Evolutionary conservation across 1,284 basidiomycete species (phyloP).

Genomic region (Sanghuangporus weigelae): DNA sequence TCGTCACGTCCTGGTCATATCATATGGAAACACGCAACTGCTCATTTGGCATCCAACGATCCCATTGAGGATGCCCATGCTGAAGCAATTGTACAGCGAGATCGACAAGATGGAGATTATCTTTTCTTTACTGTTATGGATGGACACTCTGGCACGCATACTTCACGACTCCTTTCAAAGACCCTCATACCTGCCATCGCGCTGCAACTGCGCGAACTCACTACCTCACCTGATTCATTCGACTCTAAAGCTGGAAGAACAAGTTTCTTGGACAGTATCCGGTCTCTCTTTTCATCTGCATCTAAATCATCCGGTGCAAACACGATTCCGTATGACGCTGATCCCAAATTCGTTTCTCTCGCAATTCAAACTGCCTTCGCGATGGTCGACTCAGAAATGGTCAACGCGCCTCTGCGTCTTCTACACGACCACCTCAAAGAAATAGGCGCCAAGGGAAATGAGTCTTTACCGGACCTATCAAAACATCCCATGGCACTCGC

Average conservation of each 20-base stretch:
- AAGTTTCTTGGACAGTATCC: conserved; percentile 36
- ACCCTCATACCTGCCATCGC: conserved; percentile 85
- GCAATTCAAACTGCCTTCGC: conserved; percentile 79
- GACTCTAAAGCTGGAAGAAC: conserved; percentile 22
- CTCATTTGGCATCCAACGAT: conserved; percentile 78
- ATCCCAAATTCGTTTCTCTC: conserved; percentile 57
- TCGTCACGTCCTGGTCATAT: conserved; percentile 46
- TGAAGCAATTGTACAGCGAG: conserved; percentile 63
- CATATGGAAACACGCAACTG: conserved; percentile 72
- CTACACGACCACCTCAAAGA: conserved; percentile 55
- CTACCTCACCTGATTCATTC: conserved; percentile 30
- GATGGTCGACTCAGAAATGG: conserved; percentile 73
- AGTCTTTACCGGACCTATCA: conserved; percentile 57
- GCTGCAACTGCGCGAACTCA: conserved; percentile 63
- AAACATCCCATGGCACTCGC: conserved; percentile 63
- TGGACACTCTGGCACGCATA: conserved; percentile 84
- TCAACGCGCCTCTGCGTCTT: conserved; percentile 72
- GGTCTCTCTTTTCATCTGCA: conserved; percentile 38
- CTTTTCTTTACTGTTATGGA: conserved; percentile 90
- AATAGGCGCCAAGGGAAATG: conserved; percentile 22
- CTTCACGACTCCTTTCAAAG: conserved; percentile 80
- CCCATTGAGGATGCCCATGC: conserved; percentile 88
- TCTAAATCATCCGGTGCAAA: conserved; percentile 21
- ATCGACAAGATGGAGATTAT: conserved; percentile 61
- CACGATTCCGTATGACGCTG: conserved; percentile 38